Evolutionary conservation across 2,329 filamentous ascomycete species (phyloP), one percentile per base, ranked within the genome.

Genomic region (Talaromyces sp.): DNA sequence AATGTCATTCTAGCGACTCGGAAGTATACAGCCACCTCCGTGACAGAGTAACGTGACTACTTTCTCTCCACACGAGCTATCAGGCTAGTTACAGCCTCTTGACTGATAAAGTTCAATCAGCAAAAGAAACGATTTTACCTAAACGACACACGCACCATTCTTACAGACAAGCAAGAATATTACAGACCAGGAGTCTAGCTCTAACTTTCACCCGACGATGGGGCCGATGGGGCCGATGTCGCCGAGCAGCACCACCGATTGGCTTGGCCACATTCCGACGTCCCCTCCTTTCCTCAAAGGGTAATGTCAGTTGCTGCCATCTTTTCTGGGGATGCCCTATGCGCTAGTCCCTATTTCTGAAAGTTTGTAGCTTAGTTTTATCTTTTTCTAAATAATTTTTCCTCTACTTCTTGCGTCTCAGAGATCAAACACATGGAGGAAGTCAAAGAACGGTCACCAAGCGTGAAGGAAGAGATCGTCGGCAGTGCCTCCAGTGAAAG

Each of bases 161-260:
- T 35, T 22, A 33, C 7, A 24, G n/a, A 43, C 41, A 64, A 14
- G 64, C 27, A 41, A 67, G 39, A 27, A 64, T 8, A 58, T 56
- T 62, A 35, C 61, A 64, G 10, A 59, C 47, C 13, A 56, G 35
- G 24, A 63, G 24, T 33, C 60, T 63, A 63, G 50, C 49, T 50
- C 60, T 63, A 45, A 57, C 50, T 43, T 13, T 14, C 24, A 49
- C 31, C 37, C 22, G n/a, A 43, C 31, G 52, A 43, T 66, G 24
- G 66, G 63, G 43, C 66, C 31, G 52, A 43, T 66, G 24, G 66
- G 63, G 43, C 66, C 37, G 22, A 66, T 7, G 47, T 58, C 64
- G 33, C 57, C 49, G 27, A 65, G 61, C 19, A 66, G 43, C 27
- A 66, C 59, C 56, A 43, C 52, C 49, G 64, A 63, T 63, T 63